Conservation (phyloP, 2,329 filamentous ascomycete species). For the Phialemoniopsis sp. region DNA sequence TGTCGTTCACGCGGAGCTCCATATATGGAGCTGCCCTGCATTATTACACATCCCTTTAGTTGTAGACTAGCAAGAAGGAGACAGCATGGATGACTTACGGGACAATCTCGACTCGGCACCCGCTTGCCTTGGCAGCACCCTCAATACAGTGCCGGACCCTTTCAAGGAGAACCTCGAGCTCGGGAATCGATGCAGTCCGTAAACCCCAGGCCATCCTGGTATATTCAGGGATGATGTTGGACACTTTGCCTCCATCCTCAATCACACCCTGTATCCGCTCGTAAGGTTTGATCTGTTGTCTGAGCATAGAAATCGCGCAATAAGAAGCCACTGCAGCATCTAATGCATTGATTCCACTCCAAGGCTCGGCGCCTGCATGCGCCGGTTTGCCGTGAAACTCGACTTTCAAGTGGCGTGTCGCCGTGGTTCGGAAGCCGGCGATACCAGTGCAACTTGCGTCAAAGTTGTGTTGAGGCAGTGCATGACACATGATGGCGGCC, state of each 20-base stretch:
- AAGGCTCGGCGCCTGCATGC: slow-evolving; percentile 46
- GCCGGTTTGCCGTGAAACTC: slow-evolving; percentile 44
- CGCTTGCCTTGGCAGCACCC: too few relatives aligned
- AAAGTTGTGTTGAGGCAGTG: too few relatives aligned
- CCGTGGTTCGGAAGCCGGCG: background rate
- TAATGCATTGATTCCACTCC: slow-evolving; percentile 55
- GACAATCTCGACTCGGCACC: too few relatives aligned
- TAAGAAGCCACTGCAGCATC: slow-evolving; percentile 50
- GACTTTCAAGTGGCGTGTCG: background rate
- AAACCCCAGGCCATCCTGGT: background rate
- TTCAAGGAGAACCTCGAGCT: too few relatives aligned
- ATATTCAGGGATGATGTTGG: slow-evolving; percentile 45
- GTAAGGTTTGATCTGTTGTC: slow-evolving; percentile 51
- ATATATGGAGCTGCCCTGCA: too few relatives aligned
- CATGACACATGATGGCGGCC: slow-evolving; percentile 34
- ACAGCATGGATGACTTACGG: too few relatives aligned
- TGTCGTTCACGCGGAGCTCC: too few relatives aligned
- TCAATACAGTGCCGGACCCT: too few relatives aligned
- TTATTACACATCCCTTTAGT: too few relatives aligned
- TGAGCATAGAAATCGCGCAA: slow-evolving; percentile 42
- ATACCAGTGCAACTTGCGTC: too few relatives aligned
- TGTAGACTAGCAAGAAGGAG: too few relatives aligned
- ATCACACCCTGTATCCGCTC: slow-evolving; percentile 48
- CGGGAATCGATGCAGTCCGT: background rate
- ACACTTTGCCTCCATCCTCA: slow-evolving; percentile 43